Evolutionary conservation across 371 early-diverging fungal genomes (phyloP).

Genomic region (Mortierella sp.): DNA sequence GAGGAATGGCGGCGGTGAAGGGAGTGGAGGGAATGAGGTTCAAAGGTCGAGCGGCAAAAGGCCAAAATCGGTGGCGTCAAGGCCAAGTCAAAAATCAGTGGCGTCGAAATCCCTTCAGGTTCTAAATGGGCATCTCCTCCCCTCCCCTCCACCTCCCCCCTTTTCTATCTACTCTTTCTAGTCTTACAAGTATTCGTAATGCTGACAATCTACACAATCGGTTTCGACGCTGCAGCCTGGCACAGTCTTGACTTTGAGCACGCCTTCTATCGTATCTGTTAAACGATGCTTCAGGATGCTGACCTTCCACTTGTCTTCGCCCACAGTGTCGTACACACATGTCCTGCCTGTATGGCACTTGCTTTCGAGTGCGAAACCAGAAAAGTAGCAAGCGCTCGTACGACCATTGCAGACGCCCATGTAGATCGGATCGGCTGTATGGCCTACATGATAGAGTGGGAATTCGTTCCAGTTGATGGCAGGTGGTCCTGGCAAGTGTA

Average conservation of each 20-base stretch:
- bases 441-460: conserved; percentile 93
- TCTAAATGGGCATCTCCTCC: too few species aligned
- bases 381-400: conserved; percentile 83
- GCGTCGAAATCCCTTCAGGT: too few species aligned
- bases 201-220: conserved; percentile 80
- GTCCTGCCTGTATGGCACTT: conserved; percentile 70
- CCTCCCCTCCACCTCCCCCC: too few species aligned
- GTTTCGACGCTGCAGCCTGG: conserved; percentile 64
- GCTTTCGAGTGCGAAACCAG: conserved; percentile 91
- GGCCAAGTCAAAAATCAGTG: too few species aligned
- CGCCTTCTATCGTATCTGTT: conserved; percentile 80
- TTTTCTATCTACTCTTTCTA: background rate
- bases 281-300: conserved; percentile 86
- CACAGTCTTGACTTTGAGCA: conserved; percentile 69
- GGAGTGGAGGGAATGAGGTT: too few species aligned
- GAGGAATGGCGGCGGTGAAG: too few species aligned
- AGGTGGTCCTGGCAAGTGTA: conserved; percentile 80
- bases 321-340: conserved; percentile 77
- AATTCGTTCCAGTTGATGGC: conserved; percentile 61
- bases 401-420: conserved; percentile 89
- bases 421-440: conserved; percentile 94
- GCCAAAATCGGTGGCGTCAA: too few species aligned
- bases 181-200: conserved; percentile 71
- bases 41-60: too few species aligned
- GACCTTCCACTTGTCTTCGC: conserved; percentile 73